Base-by-base conservation (phyloP, 2,329 filamentous ascomycete species). In the Chaetomium sp. region DNA sequence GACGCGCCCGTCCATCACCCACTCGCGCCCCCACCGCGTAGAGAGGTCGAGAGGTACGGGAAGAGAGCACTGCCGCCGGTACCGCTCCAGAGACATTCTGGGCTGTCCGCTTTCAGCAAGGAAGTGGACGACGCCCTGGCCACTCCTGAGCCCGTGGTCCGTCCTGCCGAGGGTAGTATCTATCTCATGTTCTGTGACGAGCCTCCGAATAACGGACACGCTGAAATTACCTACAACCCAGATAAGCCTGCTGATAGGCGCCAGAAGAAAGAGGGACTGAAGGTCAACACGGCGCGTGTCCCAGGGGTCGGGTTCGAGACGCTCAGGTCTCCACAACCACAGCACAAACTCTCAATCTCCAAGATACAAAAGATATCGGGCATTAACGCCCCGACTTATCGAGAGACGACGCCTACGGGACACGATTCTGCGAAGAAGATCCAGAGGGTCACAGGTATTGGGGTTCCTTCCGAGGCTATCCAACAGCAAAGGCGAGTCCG, bases 391-490 rank as follows among this genome's bases (percentile, higher is more conserved):
- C 64, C 55, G 33, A 56, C 49, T 6, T 56, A 29, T 45, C 67
- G 27, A 33, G 62, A 50, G 53, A 31, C 59, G 3, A 60, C 67
- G 7, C 71, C 74, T 3, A 72, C 72, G 0, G 63, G 72, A 12
- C 74, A 76, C 56, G 70, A 69, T 50, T 77, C 79, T 0, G 74
- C 75, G 0, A 72, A 73, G 51, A 82, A 82, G 71, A 73, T 81
- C 50, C 74, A 75, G 38, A 78, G 80, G 68, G 73, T 82, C 16
- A 81, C 74, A 5, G 80, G 79, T 1, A 72, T 77, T 31, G 76
- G 79, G 49, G 53, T 80, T n/a, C 72, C 60, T 21, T 61, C 62
- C 9, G 67, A 65, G 42, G 65, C 19, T 1, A 25, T n/a, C 12
- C 19, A 60, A 7, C 54, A 47, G 23, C 61, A 29, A 42, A 63